phyloP scores from a whole-genome alignment of 108 stramenopile species.

The Nannochloropsis salina region DNA sequence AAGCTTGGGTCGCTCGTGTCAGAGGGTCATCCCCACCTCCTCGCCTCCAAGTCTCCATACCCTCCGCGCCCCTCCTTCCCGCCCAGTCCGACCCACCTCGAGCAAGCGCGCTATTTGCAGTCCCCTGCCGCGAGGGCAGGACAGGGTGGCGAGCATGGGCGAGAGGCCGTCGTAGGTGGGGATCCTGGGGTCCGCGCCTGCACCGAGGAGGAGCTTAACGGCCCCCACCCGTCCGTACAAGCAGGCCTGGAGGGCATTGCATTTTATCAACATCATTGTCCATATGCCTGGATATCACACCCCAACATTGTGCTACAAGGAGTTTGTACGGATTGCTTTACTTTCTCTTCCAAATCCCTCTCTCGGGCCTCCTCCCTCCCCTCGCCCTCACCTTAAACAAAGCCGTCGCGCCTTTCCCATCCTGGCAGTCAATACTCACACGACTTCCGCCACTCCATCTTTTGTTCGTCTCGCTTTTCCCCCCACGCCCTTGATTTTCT shows the following conservation, averaged over 20 bases:
- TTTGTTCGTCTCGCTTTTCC: not conserved
- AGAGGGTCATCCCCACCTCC: not conserved
- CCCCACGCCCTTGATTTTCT: not conserved
- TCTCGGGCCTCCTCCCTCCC: not conserved
- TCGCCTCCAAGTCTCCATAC: not conserved
- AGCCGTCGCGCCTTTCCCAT: not conserved
- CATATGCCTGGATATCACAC: too few relatives aligned
- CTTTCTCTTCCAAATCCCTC: too few relatives aligned
- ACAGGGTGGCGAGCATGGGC: not conserved
- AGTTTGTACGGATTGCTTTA: too few relatives aligned
- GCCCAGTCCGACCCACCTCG: not conserved
- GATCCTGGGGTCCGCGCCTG: not conserved
- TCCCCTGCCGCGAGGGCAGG: not conserved
- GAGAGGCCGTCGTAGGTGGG: not conserved
- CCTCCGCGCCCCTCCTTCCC: not conserved
- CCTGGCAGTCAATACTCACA: not conserved
- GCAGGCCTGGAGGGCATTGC: not conserved
- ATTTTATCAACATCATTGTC: too few relatives aligned
- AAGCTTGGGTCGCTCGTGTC: not conserved
- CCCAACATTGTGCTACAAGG: too few relatives aligned
- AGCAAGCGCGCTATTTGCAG: not conserved
- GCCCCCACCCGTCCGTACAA: not conserved
- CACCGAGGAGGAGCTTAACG: not conserved
- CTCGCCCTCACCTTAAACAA: not conserved
- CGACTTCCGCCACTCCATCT: not conserved